These are phyloP conservation scores for Beauveria medogensis DNA, from an alignment of 2,329 filamentous ascomycete species.

Conservation along the genomic window DNA sequence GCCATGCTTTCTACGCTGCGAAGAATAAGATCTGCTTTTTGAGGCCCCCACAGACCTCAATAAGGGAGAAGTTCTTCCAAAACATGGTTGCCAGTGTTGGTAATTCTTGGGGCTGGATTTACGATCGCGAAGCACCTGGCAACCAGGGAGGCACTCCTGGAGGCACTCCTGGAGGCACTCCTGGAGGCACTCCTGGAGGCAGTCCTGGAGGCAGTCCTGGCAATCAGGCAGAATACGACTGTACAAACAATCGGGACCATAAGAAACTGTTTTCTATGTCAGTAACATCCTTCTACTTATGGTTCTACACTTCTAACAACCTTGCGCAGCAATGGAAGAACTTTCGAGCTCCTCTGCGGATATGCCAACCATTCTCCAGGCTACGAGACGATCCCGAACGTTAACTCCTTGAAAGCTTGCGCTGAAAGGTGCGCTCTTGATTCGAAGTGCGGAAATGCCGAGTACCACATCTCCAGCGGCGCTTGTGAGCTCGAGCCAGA, in stretches of 20 bases:
- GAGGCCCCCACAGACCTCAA: background rate
- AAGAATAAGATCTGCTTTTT: background rate
- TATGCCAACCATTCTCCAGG: background rate
- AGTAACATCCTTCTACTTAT: background rate
- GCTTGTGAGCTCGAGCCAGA: background rate
- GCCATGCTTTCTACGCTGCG: background rate
- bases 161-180: background rate
- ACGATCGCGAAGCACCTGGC: background rate
- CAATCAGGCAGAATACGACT: background rate
- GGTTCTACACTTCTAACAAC: background rate
- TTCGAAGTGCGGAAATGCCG: background rate
- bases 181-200: background rate
- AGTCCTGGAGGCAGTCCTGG: background rate
- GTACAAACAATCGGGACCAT: background rate
- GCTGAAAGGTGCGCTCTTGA: background rate
- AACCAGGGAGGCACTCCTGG: background rate
- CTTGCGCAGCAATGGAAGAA: background rate
- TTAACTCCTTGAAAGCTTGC: background rate
- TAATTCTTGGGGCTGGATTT: background rate
- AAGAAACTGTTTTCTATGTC: background rate
- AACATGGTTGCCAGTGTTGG: background rate
- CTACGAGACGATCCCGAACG: background rate
- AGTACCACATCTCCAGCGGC: background rate
- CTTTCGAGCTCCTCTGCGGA: background rate
- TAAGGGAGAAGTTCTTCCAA: background rate